Evolutionary conservation across 305 asterid genomes (phyloP), one percentile per base, ranked within the genome.

Genomic region (Fraxinus floribunda): DNA sequence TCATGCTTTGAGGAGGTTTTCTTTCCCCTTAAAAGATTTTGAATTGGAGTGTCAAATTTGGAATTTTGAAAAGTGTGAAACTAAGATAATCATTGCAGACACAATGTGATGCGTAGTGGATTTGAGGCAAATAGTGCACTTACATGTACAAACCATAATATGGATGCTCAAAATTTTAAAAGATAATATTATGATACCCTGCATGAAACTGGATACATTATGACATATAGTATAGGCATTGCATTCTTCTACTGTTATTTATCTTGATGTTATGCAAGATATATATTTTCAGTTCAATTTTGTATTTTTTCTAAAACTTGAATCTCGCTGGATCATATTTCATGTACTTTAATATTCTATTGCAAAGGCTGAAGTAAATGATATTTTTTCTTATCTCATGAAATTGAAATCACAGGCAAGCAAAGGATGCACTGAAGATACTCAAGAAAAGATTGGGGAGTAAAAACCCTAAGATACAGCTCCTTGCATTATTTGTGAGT

Each of bases 401-500:
- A 60, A 78, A 73, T 77, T 85, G 84, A 78, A 76, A 83, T 64
- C 15, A 64, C 93, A 96, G 99, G 89, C 99, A 96, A 89, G 86
- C 97, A 34, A 96, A 96, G 90, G 98, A 96, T 78, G 98, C 95
- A 49, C 83, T 96, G 87, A 96, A 96, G 94, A 87, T 88, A 82
- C 88, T 96, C 81, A 96, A 96, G 94, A 94, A 96, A 88, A 95
- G 91, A 52, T 83, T 96, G 74, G 97, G 90, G 82, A 91, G 84
- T 80, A 96, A 93, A 88, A 95, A 89, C 89, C 97, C 96, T 38
- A 93, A 96, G 84, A 92, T 90, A 83, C 98, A 96, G 90, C 92
- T 94, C 84, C 98, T 96, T 86, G 88, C 94, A 0, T 90, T 96
- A 86, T 91, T 96, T 87, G 99, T 96, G 89, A 90, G 98, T 88